Percentiles rank a stretch among this genome's conserved stretches.
Conservation (phyloP, 2,329 filamentous ascomycete genomes). For the Aspergillus sp. region DNA sequence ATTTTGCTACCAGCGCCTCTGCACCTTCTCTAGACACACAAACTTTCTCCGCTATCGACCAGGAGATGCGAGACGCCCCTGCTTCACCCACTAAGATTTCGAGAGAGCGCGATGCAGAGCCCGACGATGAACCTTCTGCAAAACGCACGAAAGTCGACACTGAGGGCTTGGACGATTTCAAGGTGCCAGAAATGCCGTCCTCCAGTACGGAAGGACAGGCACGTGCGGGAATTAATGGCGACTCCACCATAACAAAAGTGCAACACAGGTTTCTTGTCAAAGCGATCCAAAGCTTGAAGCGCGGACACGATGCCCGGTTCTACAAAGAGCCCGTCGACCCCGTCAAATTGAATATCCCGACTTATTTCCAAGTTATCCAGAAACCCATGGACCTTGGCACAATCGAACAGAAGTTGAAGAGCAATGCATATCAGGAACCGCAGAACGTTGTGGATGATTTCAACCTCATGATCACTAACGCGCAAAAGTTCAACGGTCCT, state of each 20-base stretch:
- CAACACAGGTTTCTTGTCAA: slow-evolving; percentile 45
- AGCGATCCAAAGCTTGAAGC: slow-evolving; percentile 62
- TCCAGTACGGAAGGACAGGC: slow-evolving; percentile 29
- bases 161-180: slow-evolving; percentile 46
- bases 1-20: slow-evolving; percentile 21
- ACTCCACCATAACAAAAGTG: slow-evolving; percentile 38
- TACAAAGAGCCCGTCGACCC: slow-evolving; percentile 78
- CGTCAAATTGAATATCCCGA: slow-evolving; percentile 72
- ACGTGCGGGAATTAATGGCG: slow-evolving; percentile 15
- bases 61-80: slow-evolving; percentile 56
- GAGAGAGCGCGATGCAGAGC: slow-evolving; percentile 76
- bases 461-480: slow-evolving; percentile 75
- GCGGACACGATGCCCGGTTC: slow-evolving; percentile 74
- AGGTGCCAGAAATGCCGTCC: slow-evolving; percentile 45
- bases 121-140: slow-evolving; percentile 61
- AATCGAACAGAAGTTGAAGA: slow-evolving; percentile 78
- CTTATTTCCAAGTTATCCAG: slow-evolving; percentile 69
- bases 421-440: slow-evolving; percentile 67
- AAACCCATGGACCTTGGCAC: slow-evolving; percentile 81
- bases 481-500: slow-evolving; percentile 76
- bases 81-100: slow-evolving; percentile 60
- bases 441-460: slow-evolving; percentile 74
- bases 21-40: slow-evolving; percentile 19
- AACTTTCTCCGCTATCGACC: slow-evolving; percentile 37
- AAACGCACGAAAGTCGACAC: slow-evolving; percentile 78